Evolutionary conservation across 2,329 filamentous ascomycete species (phyloP).

Genomic region (Ophiostoma quercus): DNA sequence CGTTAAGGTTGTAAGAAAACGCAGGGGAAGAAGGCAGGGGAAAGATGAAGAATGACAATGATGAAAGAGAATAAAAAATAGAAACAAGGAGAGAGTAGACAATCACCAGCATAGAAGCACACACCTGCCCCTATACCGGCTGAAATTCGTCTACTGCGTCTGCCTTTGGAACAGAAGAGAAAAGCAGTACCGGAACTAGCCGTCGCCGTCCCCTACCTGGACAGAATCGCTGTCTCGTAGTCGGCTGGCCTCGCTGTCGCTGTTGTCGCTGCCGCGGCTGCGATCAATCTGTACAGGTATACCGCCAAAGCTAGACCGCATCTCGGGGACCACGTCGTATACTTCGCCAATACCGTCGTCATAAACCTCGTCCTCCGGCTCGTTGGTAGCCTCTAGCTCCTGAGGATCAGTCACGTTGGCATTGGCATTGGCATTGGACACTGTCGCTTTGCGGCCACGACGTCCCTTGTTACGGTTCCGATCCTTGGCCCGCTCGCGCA

Average conservation of each 20-base stretch:
- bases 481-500: slow-evolving; percentile 57
- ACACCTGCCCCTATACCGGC: slow-evolving; percentile 9
- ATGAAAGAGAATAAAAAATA: neutral
- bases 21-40: too few species aligned
- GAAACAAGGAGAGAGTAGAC: neutral
- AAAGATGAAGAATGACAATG: neutral
- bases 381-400: slow-evolving; percentile 30
- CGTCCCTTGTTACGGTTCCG: slow-evolving; percentile 92
- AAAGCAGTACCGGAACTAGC: neutral
- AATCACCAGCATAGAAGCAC: neutral
- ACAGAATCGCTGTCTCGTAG: neutral
- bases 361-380: slow-evolving; percentile 7
- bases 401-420: neutral
- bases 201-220: neutral
- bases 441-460: slow-evolving; percentile 69
- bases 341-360: slow-evolving; percentile 19
- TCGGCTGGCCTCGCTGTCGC: neutral
- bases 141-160: neutral
- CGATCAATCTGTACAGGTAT: neutral
- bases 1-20: neutral
- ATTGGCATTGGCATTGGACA: slow-evolving; percentile 46
- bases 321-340: slow-evolving; percentile 18
- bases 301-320: slow-evolving; percentile 14
- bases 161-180: neutral
- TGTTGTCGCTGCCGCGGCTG: neutral